Evolutionary conservation across 495 filamentous ascomycete genomes (phyloP).

Genomic region (Platismatia glauca): DNA sequence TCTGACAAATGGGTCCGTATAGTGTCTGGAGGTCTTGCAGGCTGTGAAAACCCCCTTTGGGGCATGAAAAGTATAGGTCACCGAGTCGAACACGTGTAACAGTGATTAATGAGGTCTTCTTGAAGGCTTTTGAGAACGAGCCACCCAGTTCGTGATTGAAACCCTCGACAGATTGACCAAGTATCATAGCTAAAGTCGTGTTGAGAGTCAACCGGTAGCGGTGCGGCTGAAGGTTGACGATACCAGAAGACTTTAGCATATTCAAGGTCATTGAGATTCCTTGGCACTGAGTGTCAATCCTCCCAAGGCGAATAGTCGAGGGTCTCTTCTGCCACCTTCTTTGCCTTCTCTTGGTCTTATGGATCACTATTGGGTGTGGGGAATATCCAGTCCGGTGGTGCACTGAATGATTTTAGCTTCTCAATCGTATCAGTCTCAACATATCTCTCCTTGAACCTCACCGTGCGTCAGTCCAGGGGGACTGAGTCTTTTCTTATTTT

Average conservation of each 20-base stretch:
- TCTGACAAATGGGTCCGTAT: slow-evolving; percentile 34
- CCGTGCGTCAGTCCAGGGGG: too few relatives aligned
- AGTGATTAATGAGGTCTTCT: slow-evolving; percentile 21
- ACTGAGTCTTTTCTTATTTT: too few relatives aligned
- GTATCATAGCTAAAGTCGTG: slow-evolving; percentile 39
- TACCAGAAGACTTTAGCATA: slow-evolving; percentile 23
- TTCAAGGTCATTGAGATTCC: too few relatives aligned
- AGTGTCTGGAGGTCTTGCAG: slow-evolving; percentile 35
- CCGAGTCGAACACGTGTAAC: slow-evolving; percentile 44
- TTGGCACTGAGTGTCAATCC: too few relatives aligned
- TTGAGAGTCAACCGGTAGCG: slow-evolving; percentile 42
- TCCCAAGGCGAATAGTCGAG: too few relatives aligned
- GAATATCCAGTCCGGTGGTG: too few relatives aligned
- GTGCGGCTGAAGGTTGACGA: slow-evolving; percentile 39
- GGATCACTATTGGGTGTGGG: too few relatives aligned
- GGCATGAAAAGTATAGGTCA: slow-evolving; percentile 39
- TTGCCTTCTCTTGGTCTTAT: too few relatives aligned
- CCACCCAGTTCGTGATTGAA: slow-evolving; percentile 21
- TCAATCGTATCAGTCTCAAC: too few relatives aligned
- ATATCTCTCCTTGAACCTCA: too few relatives aligned
- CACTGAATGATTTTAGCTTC: too few relatives aligned
- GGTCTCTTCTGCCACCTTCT: too few relatives aligned
- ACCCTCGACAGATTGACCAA: slow-evolving; percentile 30
- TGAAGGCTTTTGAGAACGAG: slow-evolving; percentile 25
- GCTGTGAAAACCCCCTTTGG: slow-evolving; percentile 40